A percentile compares a stretch with the other conserved stretches of the same genome.
Evolutionary conservation across 2,329 filamentous ascomycete genomes (phyloP).

Genomic region (Calonectria multiphialidica): DNA sequence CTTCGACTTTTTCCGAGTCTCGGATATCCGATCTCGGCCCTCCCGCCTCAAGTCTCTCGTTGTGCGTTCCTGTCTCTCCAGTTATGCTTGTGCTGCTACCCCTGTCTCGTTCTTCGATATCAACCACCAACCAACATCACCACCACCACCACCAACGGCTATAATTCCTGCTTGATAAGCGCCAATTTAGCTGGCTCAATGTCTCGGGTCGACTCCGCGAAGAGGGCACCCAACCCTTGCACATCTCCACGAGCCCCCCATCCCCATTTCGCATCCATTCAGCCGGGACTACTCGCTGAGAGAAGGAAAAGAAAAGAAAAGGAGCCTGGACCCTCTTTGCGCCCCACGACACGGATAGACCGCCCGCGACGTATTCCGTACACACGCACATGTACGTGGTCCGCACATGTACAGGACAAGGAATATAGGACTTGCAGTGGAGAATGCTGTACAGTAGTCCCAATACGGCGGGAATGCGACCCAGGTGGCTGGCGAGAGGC

Average conservation of each 20-base stretch:
- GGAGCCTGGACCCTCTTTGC: not conserved
- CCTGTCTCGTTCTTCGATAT: slow-evolving; percentile 1
- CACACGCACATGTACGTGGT: not conserved
- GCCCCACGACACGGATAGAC: slow-evolving; percentile 12
- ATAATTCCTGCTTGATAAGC: not conserved
- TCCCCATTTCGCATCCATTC: slow-evolving; percentile 19
- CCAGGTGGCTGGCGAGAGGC: slow-evolving; percentile 17
- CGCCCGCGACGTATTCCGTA: slow-evolving; percentile 3
- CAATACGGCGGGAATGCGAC: slow-evolving; percentile 8
- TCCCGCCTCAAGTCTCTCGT: not conserved
- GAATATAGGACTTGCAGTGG: slow-evolving; percentile 15
- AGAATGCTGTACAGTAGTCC: slow-evolving; percentile 16
- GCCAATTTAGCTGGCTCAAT: slow-evolving; percentile 5
- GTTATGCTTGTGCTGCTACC: not conserved
- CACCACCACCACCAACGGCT: not conserved
- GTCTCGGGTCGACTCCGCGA: slow-evolving; percentile 21
- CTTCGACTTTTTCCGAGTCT: not conserved
- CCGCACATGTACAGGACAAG: not conserved
- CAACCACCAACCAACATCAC: not conserved
- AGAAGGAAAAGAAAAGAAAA: not conserved
- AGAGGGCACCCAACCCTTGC: not conserved
- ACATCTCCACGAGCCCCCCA: not conserved
- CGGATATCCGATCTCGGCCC: slow-evolving; percentile 17
- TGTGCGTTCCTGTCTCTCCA: not conserved
- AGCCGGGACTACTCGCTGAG: slow-evolving; percentile 21